Percentiles rank a stretch among this genome's conserved stretches.
Evolutionary conservation across 768 basidiomycete genomes (phyloP).

Genomic region (Tylopilus sp.): DNA sequence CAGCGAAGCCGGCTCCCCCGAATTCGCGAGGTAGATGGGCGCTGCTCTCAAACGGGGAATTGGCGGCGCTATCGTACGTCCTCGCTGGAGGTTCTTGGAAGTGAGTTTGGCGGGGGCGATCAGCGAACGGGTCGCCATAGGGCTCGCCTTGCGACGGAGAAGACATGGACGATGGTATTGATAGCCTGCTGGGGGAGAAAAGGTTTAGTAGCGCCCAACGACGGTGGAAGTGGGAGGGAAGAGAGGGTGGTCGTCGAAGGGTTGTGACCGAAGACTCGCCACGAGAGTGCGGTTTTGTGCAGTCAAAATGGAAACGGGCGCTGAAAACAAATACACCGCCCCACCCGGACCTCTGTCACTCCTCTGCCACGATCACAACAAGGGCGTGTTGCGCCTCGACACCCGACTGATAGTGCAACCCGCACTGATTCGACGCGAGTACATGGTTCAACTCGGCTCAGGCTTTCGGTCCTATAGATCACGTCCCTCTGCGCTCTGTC

Average conservation of each 20-base stretch:
- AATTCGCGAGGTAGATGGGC: constrained; percentile 54
- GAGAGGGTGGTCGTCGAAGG: constrained; percentile 13
- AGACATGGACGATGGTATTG: constrained; percentile 18
- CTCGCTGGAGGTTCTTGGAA: constrained; percentile 54
- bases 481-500: too few species aligned
- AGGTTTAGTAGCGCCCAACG: constrained; percentile 8
- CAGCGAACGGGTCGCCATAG: constrained; percentile 69
- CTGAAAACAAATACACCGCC: constrained; percentile 33
- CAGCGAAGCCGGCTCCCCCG: constrained; percentile 43
- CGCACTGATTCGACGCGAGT: too few species aligned
- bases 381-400: neutral
- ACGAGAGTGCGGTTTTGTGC: constrained; percentile 25
- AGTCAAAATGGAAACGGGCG: constrained; percentile 28
- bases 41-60: constrained; percentile 56
- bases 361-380: constrained; percentile 6
- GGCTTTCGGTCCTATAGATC: too few species aligned
- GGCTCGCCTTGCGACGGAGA: constrained; percentile 31
- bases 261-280: constrained; percentile 21
- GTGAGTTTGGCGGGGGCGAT: constrained; percentile 58
- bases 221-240: constrained; percentile 3
- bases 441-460: too few species aligned
- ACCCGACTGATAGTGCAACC: neutral
- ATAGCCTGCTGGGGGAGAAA: constrained; percentile 10
- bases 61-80: constrained; percentile 38
- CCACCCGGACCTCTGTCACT: constrained; percentile 30